These are phyloP conservation scores for Berberis vulgaris DNA, from an alignment of 164 flowering plant genomes.

Conservation along the genomic window DNA sequence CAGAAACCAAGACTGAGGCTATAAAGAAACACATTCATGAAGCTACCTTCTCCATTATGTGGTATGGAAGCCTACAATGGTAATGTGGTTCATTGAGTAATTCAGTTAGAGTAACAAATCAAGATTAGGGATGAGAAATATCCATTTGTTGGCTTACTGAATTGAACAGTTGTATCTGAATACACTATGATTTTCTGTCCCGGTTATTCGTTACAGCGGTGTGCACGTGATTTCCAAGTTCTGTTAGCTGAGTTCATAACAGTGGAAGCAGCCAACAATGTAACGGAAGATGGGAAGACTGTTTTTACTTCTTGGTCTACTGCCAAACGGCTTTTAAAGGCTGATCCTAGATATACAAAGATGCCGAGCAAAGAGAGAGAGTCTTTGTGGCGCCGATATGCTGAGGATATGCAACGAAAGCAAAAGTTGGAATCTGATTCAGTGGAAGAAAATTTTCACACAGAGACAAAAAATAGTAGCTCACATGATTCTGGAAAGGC, in stretches of 20 bases:
- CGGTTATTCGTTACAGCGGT: constrained; percentile 37
- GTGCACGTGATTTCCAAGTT: constrained; percentile 53
- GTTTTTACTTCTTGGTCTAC: constrained; percentile 82
- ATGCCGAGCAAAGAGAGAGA: constrained; percentile 89
- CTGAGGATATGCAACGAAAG: constrained; percentile 58
- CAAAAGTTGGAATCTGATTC: constrained; percentile 34
- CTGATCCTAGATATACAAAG: constrained; percentile 66
- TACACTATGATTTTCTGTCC: not conserved
- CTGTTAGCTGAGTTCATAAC: constrained; percentile 68
- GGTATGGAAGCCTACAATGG: too few relatives aligned
- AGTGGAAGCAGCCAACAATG: constrained; percentile 49
- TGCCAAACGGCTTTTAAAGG: constrained; percentile 64
- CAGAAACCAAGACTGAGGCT: too few relatives aligned
- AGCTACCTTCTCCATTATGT: too few relatives aligned
- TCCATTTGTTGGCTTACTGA: not conserved
- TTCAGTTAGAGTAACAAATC: too few relatives aligned
- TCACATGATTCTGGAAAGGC: constrained; percentile 32
- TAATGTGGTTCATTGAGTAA: too few relatives aligned
- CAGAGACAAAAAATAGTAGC: constrained; percentile 31
- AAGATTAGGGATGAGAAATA: not conserved
- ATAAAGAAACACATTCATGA: too few relatives aligned
- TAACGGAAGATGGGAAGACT: constrained; percentile 78
- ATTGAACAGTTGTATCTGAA: not conserved
- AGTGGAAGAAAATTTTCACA: constrained; percentile 32
- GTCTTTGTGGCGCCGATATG: constrained; percentile 68